Evolutionary conservation across 2,329 filamentous ascomycete species (phyloP).

Genomic region (Zymoseptoria tritici): DNA sequence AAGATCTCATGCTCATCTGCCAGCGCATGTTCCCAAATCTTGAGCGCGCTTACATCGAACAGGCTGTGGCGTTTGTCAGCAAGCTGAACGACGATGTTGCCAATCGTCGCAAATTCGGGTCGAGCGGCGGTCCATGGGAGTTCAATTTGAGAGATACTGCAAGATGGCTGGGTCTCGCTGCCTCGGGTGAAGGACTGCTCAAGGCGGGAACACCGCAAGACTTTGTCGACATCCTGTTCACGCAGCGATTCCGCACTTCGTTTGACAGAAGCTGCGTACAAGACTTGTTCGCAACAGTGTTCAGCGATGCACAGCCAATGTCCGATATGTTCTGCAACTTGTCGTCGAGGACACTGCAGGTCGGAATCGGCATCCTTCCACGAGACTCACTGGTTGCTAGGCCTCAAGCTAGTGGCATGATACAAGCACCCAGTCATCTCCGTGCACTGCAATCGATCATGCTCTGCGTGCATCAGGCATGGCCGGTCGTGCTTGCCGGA

Average conservation of each 20-base stretch:
- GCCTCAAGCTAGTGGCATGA: not conserved
- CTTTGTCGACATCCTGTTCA: slow-evolving; percentile 74
- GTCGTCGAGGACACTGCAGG: slow-evolving; percentile 59
- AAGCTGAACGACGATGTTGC: slow-evolving; percentile 66
- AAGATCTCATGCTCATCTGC: slow-evolving; percentile 78
- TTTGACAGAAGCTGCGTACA: slow-evolving; percentile 60
- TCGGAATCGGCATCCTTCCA: slow-evolving; percentile 66
- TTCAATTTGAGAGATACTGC: slow-evolving; percentile 89
- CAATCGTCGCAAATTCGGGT: slow-evolving; percentile 46
- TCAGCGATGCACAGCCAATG: slow-evolving; percentile 40
- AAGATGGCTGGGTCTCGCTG: slow-evolving; percentile 72
- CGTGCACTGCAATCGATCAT: slow-evolving; percentile 77
- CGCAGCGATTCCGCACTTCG: slow-evolving; percentile 74
- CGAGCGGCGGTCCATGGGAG: slow-evolving; percentile 75
- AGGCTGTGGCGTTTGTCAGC: slow-evolving; percentile 73
- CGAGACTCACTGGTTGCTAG: slow-evolving; percentile 41
- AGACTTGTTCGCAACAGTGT: slow-evolving; percentile 58
- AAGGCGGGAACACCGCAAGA: slow-evolving; percentile 56
- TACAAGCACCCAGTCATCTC: slow-evolving; percentile 46
- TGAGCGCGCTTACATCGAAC: slow-evolving; percentile 50
- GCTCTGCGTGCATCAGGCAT: slow-evolving; percentile 75
- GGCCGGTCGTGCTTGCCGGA: slow-evolving; percentile 84
- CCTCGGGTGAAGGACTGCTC: slow-evolving; percentile 54
- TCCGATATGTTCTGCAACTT: slow-evolving; percentile 65
- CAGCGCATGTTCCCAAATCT: slow-evolving; percentile 65